These are phyloP conservation scores for Camellia granthamiana DNA, from an alignment of 148 eudicot genomes.

Conservation along the genomic window DNA sequence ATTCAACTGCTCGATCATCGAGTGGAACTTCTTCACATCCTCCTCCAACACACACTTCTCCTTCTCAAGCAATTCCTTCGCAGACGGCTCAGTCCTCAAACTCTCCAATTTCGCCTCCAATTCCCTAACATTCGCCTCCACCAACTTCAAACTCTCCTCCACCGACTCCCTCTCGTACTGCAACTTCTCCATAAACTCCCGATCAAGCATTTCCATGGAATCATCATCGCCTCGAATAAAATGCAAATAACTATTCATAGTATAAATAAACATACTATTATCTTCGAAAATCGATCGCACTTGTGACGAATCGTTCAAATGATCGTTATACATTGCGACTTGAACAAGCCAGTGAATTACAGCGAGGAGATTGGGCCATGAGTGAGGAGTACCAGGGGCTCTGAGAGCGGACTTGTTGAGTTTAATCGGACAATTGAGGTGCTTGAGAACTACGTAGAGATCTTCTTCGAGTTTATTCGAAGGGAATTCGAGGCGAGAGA, in stretches of 20 bases:
- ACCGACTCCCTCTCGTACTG: conserved; percentile 35
- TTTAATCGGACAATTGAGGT: conserved; percentile 64
- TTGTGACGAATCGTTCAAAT: conserved; percentile 19
- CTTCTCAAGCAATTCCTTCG: conserved; percentile 52
- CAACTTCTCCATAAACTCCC: conserved; percentile 42
- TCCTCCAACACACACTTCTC: conserved; percentile 48
- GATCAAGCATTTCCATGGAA: conserved; percentile 45
- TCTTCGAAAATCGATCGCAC: conserved; percentile 25
- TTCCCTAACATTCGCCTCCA: conserved; percentile 36
- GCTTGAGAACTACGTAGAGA: conserved; percentile 33
- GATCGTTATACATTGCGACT: conserved; percentile 47
- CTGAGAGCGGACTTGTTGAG: conserved; percentile 70
- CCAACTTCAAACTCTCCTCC: conserved; percentile 29
- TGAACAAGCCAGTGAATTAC: conserved; percentile 84
- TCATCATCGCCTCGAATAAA: conserved; percentile 78
- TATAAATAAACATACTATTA: conserved; percentile 38
- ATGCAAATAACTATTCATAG: conserved; percentile 47
- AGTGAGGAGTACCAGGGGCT: conserved; percentile 83
- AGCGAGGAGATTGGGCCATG: conserved; percentile 62
- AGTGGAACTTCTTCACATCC: conserved; percentile 63
- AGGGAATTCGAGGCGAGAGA: conserved; percentile 39
- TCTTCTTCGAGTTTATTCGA: conserved; percentile 58
- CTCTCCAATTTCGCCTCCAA: conserved; percentile 52
- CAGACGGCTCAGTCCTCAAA: conserved; percentile 53
- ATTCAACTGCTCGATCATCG: conserved; percentile 37